Evolutionary conservation across 306 rosid species (phyloP).

Genomic region (Astragalus membranaceus): DNA sequence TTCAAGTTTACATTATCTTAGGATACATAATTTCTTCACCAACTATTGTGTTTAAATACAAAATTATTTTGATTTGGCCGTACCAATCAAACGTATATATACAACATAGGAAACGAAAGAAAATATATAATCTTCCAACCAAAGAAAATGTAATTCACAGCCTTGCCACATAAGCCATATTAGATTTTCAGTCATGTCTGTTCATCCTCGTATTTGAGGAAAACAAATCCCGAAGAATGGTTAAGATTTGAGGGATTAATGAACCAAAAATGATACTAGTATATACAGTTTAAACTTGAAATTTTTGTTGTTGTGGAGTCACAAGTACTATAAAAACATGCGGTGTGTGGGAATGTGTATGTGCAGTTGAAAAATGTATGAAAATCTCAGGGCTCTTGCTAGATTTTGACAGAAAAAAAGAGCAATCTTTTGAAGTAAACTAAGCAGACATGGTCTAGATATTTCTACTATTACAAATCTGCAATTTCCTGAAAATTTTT

Average conservation of each 20-base stretch:
- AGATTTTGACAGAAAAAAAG: neutral
- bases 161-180: neutral
- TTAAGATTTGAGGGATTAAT: neutral
- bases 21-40: constrained; percentile 1
- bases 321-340: too few relatives aligned
- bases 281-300: too few relatives aligned
- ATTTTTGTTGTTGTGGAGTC: too few relatives aligned
- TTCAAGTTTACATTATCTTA: neutral
- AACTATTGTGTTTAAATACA: neutral
- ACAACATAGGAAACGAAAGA: neutral
- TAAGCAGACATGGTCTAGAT: neutral
- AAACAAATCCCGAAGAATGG: neutral
- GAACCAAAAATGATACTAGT: neutral
- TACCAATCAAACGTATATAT: neutral
- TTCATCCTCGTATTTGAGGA: neutral
- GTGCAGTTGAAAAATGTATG: neutral
- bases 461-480: neutral
- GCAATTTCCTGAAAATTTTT: neutral
- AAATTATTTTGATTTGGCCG: neutral
- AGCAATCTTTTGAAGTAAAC: neutral
- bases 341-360: too few relatives aligned
- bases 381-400: neutral
- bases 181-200: neutral
- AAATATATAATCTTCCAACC: neutral
- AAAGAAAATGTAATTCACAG: neutral